phyloP scores from a whole-genome alignment of 192 early-diverging fungal genomes.

The Funneliformis geosporum region DNA sequence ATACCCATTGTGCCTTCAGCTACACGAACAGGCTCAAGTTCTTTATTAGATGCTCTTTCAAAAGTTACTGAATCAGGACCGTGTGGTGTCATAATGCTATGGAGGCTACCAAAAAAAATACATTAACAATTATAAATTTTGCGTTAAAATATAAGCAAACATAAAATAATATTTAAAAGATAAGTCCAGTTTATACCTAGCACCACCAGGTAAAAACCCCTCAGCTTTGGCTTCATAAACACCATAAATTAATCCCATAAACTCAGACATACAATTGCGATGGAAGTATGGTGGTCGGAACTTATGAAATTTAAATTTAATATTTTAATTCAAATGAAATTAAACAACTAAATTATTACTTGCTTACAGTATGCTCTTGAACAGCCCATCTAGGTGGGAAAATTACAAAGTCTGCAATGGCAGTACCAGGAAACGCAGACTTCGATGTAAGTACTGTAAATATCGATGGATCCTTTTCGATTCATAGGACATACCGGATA shows the following conservation, averaged over 20 bases:
- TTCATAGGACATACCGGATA: not conserved
- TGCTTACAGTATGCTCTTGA: conserved; percentile 80
- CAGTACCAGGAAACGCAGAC: conserved; percentile 80
- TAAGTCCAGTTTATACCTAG: too few species aligned
- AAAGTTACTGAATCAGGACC: conserved; percentile 87
- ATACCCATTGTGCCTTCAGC: conserved; percentile 63
- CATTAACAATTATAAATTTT: not conserved
- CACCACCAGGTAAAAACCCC: conserved; percentile 92
- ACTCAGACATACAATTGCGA: conserved; percentile 97
- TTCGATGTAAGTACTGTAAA: conserved; percentile 94
- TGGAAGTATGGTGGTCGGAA: conserved; percentile 96
- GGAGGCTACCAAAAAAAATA: conserved; percentile 45
- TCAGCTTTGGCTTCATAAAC: conserved; percentile 92
- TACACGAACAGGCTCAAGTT: conserved; percentile 76
- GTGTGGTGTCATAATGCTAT: conserved; percentile 87
- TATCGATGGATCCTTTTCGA: conserved; percentile 88
- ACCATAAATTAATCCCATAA: conserved; percentile 94
- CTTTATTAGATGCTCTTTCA: conserved; percentile 66
- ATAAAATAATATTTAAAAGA: too few species aligned
- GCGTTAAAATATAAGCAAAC: not conserved
- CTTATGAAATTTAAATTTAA: conserved; percentile 25
- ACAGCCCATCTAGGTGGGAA: conserved; percentile 96
- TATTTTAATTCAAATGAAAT: not conserved
- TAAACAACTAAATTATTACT: not conserved
- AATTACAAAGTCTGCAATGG: conserved; percentile 93